phyloP scores from a whole-genome alignment of 1,139 yeast species.

The Saccharomyces hybrid region DNA sequence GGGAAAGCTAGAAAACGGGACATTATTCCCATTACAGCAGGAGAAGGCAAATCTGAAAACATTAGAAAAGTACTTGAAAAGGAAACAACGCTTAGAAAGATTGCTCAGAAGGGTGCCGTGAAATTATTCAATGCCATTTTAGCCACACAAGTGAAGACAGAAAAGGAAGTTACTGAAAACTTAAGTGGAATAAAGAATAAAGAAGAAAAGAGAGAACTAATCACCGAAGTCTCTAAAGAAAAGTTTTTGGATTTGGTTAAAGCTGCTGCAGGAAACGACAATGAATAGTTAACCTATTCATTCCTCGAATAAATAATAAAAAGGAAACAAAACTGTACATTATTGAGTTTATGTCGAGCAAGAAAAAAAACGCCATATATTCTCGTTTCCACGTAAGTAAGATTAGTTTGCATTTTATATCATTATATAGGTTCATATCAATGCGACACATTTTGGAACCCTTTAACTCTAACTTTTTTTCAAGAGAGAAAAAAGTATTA shows the following conservation, averaged over 20 bases:
- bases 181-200: slow-evolving; percentile 32
- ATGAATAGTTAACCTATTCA: slow-evolving; percentile 1
- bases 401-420: background rate
- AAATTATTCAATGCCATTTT: slow-evolving; percentile 84
- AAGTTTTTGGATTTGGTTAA: slow-evolving; percentile 82
- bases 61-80: slow-evolving; percentile 54
- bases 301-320: background rate
- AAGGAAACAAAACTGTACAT: background rate
- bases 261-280: slow-evolving; percentile 52
- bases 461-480: too few relatives aligned
- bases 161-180: slow-evolving; percentile 34
- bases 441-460: too few relatives aligned
- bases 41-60: slow-evolving; percentile 34
- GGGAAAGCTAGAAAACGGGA: slow-evolving; percentile 63
- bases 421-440: background rate
- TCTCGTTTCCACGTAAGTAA: background rate
- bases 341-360: background rate
- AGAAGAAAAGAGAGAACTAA: slow-evolving; percentile 48
- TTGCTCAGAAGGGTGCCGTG: slow-evolving; percentile 92
- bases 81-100: slow-evolving; percentile 67
- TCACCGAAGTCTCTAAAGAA: slow-evolving; percentile 80
- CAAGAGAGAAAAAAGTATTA: too few relatives aligned
- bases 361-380: background rate
- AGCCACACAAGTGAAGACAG: slow-evolving; percentile 66
- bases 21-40: slow-evolving; percentile 49